Evolutionary conservation across 2,329 filamentous ascomycete genomes (phyloP).

Genomic region (Paraphoma chrysanthemicola): DNA sequence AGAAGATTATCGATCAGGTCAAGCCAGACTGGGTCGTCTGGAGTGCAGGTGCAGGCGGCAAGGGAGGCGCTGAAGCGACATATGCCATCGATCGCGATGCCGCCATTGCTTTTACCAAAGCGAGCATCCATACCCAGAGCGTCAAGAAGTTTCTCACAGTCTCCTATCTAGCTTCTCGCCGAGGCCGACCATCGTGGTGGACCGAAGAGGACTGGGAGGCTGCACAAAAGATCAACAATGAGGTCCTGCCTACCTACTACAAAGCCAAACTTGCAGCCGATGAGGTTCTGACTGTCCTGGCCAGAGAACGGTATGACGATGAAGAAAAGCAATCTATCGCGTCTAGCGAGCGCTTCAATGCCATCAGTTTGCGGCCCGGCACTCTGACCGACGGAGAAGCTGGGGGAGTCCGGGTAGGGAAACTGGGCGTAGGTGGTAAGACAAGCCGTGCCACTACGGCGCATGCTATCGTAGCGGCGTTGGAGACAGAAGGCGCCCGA

Average conservation of each 20-base stretch:
- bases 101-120: constrained; percentile 61
- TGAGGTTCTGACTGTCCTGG: constrained; percentile 59
- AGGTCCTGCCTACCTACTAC: constrained; percentile 59
- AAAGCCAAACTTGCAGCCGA: constrained; percentile 64
- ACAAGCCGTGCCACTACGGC: constrained; percentile 61
- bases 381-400: constrained; percentile 56
- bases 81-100: constrained; percentile 62
- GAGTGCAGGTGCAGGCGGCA: constrained; percentile 68
- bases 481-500: constrained; percentile 56
- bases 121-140: constrained; percentile 52
- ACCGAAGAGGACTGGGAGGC: constrained; percentile 55
- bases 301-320: constrained; percentile 35
- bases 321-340: constrained; percentile 36
- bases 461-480: constrained; percentile 55
- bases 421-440: constrained; percentile 50
- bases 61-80: constrained; percentile 59
- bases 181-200: constrained; percentile 59
- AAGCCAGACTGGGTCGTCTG: constrained; percentile 72
- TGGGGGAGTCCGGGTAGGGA: constrained; percentile 58
- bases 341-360: constrained; percentile 51
- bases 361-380: constrained; percentile 61
- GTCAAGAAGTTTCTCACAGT: constrained; percentile 64
- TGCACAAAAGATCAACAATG: constrained; percentile 56
- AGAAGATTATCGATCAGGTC: constrained; percentile 66
- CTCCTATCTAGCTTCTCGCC: constrained; percentile 60